Base-by-base conservation (phyloP, 2,329 filamentous ascomycete genomes). In the Sporothrix globosa region DNA sequence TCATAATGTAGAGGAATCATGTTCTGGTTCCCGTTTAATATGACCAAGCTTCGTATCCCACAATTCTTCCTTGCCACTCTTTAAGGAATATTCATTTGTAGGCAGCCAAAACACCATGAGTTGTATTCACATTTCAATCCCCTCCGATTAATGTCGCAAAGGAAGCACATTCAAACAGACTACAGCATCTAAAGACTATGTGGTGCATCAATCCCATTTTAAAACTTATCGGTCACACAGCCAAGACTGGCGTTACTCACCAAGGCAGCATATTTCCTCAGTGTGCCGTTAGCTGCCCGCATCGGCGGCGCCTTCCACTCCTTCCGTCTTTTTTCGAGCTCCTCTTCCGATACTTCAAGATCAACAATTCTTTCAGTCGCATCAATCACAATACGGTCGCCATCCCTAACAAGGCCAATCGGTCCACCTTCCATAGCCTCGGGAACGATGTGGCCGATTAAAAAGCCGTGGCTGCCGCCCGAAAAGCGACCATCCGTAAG, bases 341-440 rank as follows among this genome's bases (percentile, higher is more conserved):
- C 91, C 70, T 86, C 85, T 27, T 91, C 86, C 17, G 87, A 83
- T 9, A 94, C 85, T 52, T 91, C 83, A 4, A 92, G 83, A 86
- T 93, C 79, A 66, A 89, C 85, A 85, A 87, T 85, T 58, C 87
- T 87, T 77, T 88, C 88, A 79, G 94, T 91, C 0, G 93, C 91
- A 76, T 97, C 92, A 72, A 97, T 96, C 65, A 89, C 88, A 74
- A 97, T 91, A 71, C 85, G 85, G 78, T 97, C 93, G 34, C 93
- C 93, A 75, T 97, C 90, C 75, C 86, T 80, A n/a, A 96, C 91
- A 13, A 97, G 85, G 17, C 87, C 93, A 73, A 97, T 96, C 2
- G 93, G 93, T 0, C 93, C 93, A 66, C 93, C 93, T 74, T 92
- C 91, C 77, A 92, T 90, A 10, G 93, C 93, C 82, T 97, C 93